Conservation (phyloP, 108 stramenopile genomes). For the Skeletonema costatum region DNA sequence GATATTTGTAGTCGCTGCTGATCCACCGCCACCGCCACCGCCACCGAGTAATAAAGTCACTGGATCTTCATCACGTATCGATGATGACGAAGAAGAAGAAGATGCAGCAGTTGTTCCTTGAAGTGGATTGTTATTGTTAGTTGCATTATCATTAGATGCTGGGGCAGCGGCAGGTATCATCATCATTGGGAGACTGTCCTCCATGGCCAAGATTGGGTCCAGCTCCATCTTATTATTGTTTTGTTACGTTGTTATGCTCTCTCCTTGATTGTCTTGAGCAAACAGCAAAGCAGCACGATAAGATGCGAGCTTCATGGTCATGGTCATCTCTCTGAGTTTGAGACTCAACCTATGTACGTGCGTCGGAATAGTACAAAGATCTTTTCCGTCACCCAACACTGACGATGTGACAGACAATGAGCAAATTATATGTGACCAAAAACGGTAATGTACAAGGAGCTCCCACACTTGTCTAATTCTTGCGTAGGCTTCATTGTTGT, state of each 20-base stretch:
- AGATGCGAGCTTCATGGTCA: too few relatives aligned
- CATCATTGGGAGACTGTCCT: conserved; percentile 2
- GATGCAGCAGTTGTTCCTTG: neutral
- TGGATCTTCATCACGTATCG: neutral
- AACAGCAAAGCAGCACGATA: neutral
- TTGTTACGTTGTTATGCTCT: too few relatives aligned
- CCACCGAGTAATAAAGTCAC: neutral
- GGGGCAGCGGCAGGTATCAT: neutral
- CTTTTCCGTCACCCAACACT: too few relatives aligned
- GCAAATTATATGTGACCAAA: too few relatives aligned
- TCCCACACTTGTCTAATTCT: too few relatives aligned
- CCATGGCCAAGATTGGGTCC: conserved; percentile 35
- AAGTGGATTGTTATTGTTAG: neutral
- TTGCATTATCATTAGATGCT: neutral
- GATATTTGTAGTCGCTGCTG: neutral
- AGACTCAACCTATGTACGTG: too few relatives aligned
- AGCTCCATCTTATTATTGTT: conserved; percentile 14
- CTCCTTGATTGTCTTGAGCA: too few relatives aligned
- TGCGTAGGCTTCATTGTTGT: too few relatives aligned
- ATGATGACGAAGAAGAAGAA: neutral
- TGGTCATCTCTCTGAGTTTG: too few relatives aligned
- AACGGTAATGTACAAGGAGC: too few relatives aligned
- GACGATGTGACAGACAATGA: too few relatives aligned
- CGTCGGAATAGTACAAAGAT: too few relatives aligned
- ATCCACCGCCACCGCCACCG: neutral